phyloP scores from a whole-genome alignment of 139 green algal species.

The Microglena sp. region DNA sequence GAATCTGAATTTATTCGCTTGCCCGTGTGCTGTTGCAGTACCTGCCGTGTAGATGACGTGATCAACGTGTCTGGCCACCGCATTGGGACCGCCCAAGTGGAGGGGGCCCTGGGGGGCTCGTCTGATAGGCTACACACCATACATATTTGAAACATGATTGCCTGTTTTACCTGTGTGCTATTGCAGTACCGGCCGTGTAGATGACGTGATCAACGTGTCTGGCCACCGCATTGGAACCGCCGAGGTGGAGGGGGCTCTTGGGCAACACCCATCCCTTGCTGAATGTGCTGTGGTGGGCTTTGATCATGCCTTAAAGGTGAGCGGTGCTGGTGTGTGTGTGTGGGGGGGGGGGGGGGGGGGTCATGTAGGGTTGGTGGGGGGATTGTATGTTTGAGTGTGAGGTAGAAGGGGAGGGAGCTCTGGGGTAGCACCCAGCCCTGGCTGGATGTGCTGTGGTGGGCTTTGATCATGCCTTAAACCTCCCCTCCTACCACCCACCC shows the following conservation, averaged over 20 bases:
- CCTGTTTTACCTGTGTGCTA: slow-evolving; percentile 16
- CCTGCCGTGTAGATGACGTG: slow-evolving; percentile 86
- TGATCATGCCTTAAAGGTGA: slow-evolving; percentile 76
- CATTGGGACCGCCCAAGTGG: slow-evolving; percentile 89
- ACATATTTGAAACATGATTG: too few relatives aligned
- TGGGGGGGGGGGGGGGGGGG: too few relatives aligned
- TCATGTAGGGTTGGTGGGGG: neutral
- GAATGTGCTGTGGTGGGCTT: slow-evolving; percentile 85
- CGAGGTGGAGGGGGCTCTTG: slow-evolving; percentile 88
- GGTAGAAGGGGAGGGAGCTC: slow-evolving; percentile 79
- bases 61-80: slow-evolving; percentile 80
- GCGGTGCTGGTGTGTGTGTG: too few relatives aligned
- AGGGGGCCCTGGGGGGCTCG: slow-evolving; percentile 81
- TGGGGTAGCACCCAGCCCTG: slow-evolving; percentile 65
- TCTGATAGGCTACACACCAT: neutral
- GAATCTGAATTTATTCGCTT: too few relatives aligned
- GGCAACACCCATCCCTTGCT: slow-evolving; percentile 57
- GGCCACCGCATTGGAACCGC: slow-evolving; percentile 91
- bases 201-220: slow-evolving; percentile 91
- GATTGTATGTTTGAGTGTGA: slow-evolving; percentile 2
- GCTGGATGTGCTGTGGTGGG: slow-evolving; percentile 86
- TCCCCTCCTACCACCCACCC: too few relatives aligned
- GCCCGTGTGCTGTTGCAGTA: slow-evolving; percentile 28
- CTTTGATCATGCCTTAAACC: slow-evolving; percentile 76
- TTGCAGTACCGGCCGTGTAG: slow-evolving; percentile 75